A percentile compares a stretch with the other conserved stretches of the same genome.
phyloP scores from a whole-genome alignment of 805 yeast genomes.

The Candida cerambycidarum region DNA sequence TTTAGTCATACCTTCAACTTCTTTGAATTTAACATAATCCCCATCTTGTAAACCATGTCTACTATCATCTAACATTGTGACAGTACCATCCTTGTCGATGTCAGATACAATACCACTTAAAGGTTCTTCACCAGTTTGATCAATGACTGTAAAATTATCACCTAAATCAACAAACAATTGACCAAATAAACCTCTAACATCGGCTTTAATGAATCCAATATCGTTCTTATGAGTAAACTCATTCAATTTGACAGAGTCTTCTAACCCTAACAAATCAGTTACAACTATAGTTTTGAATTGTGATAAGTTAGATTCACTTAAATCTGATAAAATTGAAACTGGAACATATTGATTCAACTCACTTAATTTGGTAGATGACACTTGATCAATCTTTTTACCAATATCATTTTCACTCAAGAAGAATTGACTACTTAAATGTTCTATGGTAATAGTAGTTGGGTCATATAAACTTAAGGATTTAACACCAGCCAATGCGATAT shows the following conservation, averaged over 20 bases:
- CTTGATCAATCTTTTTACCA: conserved; percentile 75
- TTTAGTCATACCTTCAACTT: conserved; percentile 75
- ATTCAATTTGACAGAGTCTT: conserved; percentile 74
- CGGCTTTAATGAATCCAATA: conserved; percentile 80
- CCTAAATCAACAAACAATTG: conserved; percentile 90
- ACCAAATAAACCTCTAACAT: conserved; percentile 86
- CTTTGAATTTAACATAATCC: conserved; percentile 80
- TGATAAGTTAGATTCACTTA: conserved; percentile 53
- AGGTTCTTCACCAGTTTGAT: conserved; percentile 93
- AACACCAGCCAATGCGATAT: conserved; percentile 96
- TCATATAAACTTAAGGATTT: conserved; percentile 86
- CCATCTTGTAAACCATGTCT: conserved; percentile 96
- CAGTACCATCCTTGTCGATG: conserved; percentile 83
- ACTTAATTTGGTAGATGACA: conserved; percentile 63
- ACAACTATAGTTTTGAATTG: conserved; percentile 80
- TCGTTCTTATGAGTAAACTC: conserved; percentile 67
- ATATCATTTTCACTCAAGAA: conserved; percentile 70
- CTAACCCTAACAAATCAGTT: conserved; percentile 64
- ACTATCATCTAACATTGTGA: conserved; percentile 87
- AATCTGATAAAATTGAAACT: conserved; percentile 58
- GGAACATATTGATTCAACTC: conserved; percentile 94
- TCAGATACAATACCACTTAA: conserved; percentile 82
- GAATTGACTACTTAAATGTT: conserved; percentile 87
- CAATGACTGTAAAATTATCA: conserved; percentile 71
- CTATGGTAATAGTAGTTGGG: conserved; percentile 62